Base-by-base conservation (phyloP, 768 basidiomycete species). In the Clitopilus passeckerianus region DNA sequence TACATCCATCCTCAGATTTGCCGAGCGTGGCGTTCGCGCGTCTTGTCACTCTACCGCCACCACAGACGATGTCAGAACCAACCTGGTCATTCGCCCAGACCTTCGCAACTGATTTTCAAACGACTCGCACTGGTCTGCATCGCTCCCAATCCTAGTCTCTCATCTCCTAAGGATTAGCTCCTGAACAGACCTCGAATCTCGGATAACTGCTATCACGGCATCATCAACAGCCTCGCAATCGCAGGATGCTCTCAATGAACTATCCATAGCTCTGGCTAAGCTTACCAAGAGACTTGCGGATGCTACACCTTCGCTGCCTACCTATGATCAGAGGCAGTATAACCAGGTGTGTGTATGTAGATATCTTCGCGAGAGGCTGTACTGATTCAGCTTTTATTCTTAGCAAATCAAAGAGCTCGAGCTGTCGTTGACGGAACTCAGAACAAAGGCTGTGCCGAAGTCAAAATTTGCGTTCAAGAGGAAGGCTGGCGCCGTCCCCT, bases 241-340 rank as follows among this genome's bases (percentile, higher is more conserved):
- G n/a, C 61, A 70, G 30, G 75, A 77, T n/a, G 65, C 61, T 14
- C 41, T 86, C 2, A 76, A 81, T 58, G 72, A 69, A 16, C 62
- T 89, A 7, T 73, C 84, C 2, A 61, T 74, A 8, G 81, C 83
- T 43, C 69, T 87, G 18, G 80, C 85, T 3, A 83, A 80, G 60
- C 70, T 91, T 46, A 76, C 83, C 46, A 92, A 86, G 65, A 76
- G 75, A 22, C 77, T 93, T 16, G 75, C 78, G 6, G 87, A 86
- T 67, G 89, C 86, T 5, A 84, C 82, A 8, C 79, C 80, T 6
- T 83, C 80, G 59, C 72, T 93, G 50, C 87, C 90, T 4, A 75
- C 80, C 37, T 91, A 90, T 66, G 89, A 91, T 70, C 90, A 89
- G 66, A 80, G 86, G 57, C 86, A 86, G 66, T 88, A 80, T 66